A percentile compares a stretch with the other conserved stretches of the same genome.
phyloP scores from a whole-genome alignment of 2,329 filamentous ascomycete genomes.

The Xylariaceae sp. region DNA sequence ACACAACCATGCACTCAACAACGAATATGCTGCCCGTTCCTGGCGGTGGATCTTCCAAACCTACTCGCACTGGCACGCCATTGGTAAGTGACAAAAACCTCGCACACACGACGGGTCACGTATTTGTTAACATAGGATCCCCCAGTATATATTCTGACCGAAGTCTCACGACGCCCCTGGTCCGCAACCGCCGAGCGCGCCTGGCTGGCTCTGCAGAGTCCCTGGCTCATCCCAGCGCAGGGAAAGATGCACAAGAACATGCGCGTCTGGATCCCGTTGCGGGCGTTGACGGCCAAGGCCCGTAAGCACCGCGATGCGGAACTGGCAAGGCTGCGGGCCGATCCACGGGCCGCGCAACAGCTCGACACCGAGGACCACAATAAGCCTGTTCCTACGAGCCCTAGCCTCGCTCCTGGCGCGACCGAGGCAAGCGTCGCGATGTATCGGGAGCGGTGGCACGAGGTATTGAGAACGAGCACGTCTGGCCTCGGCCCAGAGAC shows the following conservation, averaged over 20 bases:
- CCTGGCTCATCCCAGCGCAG: constrained; percentile 23
- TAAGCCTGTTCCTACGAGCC: not conserved
- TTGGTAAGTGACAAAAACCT: constrained; percentile 15
- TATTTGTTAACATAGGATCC: no score
- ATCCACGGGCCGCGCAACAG: not conserved
- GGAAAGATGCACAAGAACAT: constrained; percentile 12
- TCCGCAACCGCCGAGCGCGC: constrained; percentile 22
- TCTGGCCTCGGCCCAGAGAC: no score
- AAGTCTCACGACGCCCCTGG: constrained; percentile 31
- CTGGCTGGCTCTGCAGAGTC: constrained; percentile 24
- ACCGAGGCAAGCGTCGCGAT: not conserved
- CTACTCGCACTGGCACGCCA: constrained; percentile 48
- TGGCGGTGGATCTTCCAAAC: constrained; percentile 48
- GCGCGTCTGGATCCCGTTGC: not conserved
- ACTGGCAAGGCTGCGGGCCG: not conserved
- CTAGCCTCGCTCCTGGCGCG: not conserved
- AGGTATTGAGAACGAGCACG: not conserved
- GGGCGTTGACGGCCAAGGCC: not conserved
- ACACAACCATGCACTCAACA: constrained; percentile 62
- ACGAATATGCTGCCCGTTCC: constrained; percentile 44
- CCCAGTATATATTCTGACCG: constrained; percentile 41
- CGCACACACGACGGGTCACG: no score
- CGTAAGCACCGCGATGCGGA: not conserved
- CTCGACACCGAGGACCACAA: not conserved
- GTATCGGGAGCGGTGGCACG: not conserved